These are phyloP conservation scores for Primulina tabacum DNA, from an alignment of 257 asterid genomes.

Conservation along the genomic window DNA sequence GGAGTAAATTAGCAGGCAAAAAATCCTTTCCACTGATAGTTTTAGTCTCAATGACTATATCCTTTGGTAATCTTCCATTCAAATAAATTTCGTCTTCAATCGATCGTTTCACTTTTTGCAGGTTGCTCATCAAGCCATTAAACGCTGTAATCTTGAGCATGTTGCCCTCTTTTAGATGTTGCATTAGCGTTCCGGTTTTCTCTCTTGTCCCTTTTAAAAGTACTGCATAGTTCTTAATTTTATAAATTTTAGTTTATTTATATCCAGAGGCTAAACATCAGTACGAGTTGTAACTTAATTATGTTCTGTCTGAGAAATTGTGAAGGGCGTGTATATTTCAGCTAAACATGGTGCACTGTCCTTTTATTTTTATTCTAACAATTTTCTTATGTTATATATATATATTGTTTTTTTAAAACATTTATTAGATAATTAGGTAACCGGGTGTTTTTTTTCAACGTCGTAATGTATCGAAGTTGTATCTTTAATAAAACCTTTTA, in stretches of 20 bases:
- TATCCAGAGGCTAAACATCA: conserved; percentile 3
- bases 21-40: neutral
- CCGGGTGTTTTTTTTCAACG: no score
- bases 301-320: neutral
- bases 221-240: conserved; percentile 21
- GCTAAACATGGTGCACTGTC: no score
- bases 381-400: no score
- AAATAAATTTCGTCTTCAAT: neutral
- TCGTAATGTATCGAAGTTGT: no score
- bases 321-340: neutral
- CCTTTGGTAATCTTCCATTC: conserved; percentile 6
- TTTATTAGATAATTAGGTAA: no score
- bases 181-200: conserved; percentile 21
- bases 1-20: conserved; percentile 26
- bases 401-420: no score
- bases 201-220: neutral
- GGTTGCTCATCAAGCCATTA: conserved; percentile 17
- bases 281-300: neutral
- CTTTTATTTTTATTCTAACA: no score
- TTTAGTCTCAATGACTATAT: neutral
- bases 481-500: no score
- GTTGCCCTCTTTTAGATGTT: conserved; percentile 19
- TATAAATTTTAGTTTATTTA: conserved; percentile 29
- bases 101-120: conserved; percentile 11
- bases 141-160: conserved; percentile 12